Evolutionary conservation across 2,329 filamentous ascomycete genomes (phyloP).

Genomic region (Epichloe bromicola): DNA sequence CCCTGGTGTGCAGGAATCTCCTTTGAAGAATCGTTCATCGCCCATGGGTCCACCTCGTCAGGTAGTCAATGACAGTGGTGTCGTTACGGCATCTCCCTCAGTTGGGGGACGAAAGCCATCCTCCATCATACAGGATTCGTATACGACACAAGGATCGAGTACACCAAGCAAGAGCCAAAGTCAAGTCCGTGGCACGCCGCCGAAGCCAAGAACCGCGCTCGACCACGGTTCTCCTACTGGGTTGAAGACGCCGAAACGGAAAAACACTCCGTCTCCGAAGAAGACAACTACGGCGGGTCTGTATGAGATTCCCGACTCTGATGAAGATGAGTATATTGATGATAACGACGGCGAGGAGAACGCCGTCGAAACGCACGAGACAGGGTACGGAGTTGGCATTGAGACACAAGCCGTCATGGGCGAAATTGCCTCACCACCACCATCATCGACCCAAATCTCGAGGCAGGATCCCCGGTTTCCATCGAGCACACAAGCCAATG

Average conservation of each 20-base stretch:
- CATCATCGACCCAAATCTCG: not conserved
- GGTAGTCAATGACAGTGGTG: slow-evolving; percentile 12
- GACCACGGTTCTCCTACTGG: slow-evolving; percentile 11
- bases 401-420: slow-evolving; percentile 23
- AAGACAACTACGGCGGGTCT: not conserved
- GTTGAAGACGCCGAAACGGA: slow-evolving; percentile 6
- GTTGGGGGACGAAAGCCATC: slow-evolving; percentile 12
- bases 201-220: not conserved
- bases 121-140: slow-evolving; percentile 34
- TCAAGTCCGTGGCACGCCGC: not conserved
- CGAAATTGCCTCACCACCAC: slow-evolving; percentile 17
- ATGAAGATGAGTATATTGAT: slow-evolving; percentile 9
- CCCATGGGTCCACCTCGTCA: slow-evolving; percentile 11
- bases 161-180: slow-evolving; percentile 15
- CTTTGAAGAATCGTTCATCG: slow-evolving; percentile 23
- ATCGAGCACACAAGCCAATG: not conserved
- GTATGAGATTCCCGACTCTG: slow-evolving; percentile 36
- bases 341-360: not conserved
- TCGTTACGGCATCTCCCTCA: slow-evolving; percentile 9
- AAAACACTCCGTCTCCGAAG: slow-evolving; percentile 7
- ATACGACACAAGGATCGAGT: slow-evolving; percentile 23
- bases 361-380: not conserved
- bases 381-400: slow-evolving; percentile 15
- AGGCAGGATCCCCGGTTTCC: not conserved
- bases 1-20: slow-evolving; percentile 21